Base-by-base conservation (phyloP, 2,329 filamentous ascomycete genomes). In the Drechslera avenae region DNA sequence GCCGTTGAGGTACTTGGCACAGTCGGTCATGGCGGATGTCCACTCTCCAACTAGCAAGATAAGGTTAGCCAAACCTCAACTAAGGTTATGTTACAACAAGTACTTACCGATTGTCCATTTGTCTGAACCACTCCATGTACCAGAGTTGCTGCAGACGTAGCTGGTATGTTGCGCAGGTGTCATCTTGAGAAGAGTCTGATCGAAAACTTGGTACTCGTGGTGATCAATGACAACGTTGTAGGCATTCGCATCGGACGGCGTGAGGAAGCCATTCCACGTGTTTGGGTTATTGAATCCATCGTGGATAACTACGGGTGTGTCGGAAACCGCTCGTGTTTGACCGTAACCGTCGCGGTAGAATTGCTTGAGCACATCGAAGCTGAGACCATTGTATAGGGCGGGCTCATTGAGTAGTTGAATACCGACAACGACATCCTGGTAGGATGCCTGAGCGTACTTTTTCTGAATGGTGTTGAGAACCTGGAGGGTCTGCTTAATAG, bases 131-230 rank as follows among this genome's bases (percentile, higher is more conserved):
- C 72, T 68, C 51, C 83, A 84, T 6, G 71, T 64, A 2, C 69
- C 66, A 2, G 77, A 78, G 57, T 81, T 80, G 44, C 75, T 77
- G 73, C 86, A 89, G 43, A 82, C 84, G 21, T 74, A 72, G 50
- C 79, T 72, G 31, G 82, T 73, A 58, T 89, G 86, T 47, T 82
- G 66, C 57, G 75, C 73, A 3, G 79, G 78, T 30, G 75, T 71
- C 67, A 82, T 71, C 17, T 76, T 75, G 23, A 86, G 73, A 21
- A 82, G 73, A 0, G 72, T 75, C 18, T 78, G 70, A 52, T 76
- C 78, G 72, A 88, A 88, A 50, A 85, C 78, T 66, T 88, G 82
- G 66, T 89, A 89, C 64, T 88, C 84, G 66, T 89, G 86, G 50
- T 86, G 84, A 63, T 89, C 86, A 55, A 89, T 72, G 37, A 82